These are phyloP conservation scores for Kluyveromyces sp. DNA, from an alignment of 1,139 yeast genomes.

Conservation along the genomic window DNA sequence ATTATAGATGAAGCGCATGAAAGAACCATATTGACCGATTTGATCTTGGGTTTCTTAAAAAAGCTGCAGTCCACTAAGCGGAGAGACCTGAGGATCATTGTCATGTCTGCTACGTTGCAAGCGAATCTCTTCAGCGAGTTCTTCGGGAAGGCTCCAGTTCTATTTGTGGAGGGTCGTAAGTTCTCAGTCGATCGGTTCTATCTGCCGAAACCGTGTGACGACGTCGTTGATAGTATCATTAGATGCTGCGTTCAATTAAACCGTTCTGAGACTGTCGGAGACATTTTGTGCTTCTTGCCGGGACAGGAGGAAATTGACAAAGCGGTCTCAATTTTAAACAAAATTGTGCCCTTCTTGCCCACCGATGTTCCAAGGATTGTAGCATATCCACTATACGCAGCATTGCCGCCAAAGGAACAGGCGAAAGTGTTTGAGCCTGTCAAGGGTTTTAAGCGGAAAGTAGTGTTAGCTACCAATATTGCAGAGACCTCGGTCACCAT, in stretches of 20 bases:
- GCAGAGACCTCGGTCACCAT: slow-evolving; percentile 97
- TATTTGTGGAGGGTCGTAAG: slow-evolving; percentile 85
- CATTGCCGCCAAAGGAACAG: slow-evolving; percentile 80
- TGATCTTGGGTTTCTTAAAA: slow-evolving; percentile 81
- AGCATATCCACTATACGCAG: slow-evolving; percentile 86
- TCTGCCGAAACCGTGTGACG: slow-evolving; percentile 56
- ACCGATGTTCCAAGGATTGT: slow-evolving; percentile 57
- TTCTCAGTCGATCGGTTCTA: slow-evolving; percentile 74
- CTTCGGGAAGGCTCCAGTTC: slow-evolving; percentile 69
- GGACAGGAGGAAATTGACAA: slow-evolving; percentile 98
- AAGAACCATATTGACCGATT: slow-evolving; percentile 85
- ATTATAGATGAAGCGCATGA: slow-evolving; percentile 97
- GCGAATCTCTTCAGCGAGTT: slow-evolving; percentile 82
- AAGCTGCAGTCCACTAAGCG: slow-evolving; percentile 48
- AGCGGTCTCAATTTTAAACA: slow-evolving; percentile 56
- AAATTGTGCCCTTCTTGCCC: slow-evolving; percentile 57
- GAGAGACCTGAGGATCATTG: slow-evolving; percentile 44
- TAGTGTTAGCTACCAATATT: slow-evolving; percentile 85
- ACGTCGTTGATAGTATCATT: slow-evolving; percentile 73
- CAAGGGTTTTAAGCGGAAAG: slow-evolving; percentile 53
- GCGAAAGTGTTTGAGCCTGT: slow-evolving; percentile 64
- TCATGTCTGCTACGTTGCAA: slow-evolving; percentile 94
- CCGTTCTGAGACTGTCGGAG: slow-evolving; percentile 75
- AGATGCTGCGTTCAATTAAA: slow-evolving; percentile 74
- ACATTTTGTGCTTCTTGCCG: slow-evolving; percentile 80